These are phyloP conservation scores for Rhizophagus clarus DNA, from an alignment of 192 early-diverging fungal species.

Conservation along the genomic window DNA sequence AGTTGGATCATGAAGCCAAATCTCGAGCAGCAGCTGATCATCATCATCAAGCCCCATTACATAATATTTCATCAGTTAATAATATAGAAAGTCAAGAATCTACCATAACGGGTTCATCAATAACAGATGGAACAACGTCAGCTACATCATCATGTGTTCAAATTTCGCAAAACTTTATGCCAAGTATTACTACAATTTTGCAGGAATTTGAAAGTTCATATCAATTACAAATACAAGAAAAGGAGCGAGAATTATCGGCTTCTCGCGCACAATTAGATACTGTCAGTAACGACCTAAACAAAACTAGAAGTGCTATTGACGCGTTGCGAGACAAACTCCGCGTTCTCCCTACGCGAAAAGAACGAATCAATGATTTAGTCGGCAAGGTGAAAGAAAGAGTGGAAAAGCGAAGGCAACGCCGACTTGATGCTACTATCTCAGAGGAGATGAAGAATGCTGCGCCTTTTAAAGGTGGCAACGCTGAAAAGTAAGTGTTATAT, in stretches of 20 bases:
- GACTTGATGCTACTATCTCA: background rate
- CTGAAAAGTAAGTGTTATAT: background rate
- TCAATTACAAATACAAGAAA: background rate
- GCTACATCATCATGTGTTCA: background rate
- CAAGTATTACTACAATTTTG: constrained; percentile 1
- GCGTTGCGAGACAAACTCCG: background rate
- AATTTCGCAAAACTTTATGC: constrained; percentile 5
- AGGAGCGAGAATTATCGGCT: background rate
- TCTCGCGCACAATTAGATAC: background rate
- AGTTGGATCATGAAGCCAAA: constrained; percentile 34
- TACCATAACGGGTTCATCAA: no score
- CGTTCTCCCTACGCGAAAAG: background rate
- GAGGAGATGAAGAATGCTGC: background rate
- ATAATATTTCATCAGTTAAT: background rate
- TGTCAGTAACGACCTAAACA: background rate
- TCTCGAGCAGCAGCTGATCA: background rate
- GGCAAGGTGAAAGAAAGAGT: background rate
- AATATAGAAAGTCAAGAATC: background rate
- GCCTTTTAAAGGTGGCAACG: background rate
- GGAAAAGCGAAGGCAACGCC: background rate
- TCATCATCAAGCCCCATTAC: background rate
- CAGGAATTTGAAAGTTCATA: constrained; percentile 21
- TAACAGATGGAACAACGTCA: background rate
- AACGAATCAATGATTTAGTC: background rate
- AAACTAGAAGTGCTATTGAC: constrained; percentile 2